phyloP scores from a whole-genome alignment of 148 eudicot species.

The Rhododendron williamsianum region DNA sequence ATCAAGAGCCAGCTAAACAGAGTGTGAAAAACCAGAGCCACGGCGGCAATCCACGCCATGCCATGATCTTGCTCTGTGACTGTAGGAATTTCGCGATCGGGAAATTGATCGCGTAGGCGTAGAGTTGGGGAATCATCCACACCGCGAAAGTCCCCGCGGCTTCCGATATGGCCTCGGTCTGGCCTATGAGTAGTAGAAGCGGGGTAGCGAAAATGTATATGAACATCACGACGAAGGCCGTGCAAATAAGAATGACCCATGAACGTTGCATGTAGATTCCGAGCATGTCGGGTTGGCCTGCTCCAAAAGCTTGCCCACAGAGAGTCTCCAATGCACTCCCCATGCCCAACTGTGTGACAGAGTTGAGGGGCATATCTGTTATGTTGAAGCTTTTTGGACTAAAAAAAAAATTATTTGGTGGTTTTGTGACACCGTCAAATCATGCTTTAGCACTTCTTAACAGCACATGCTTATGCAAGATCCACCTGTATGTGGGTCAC shows the following conservation, averaged over 20 bases:
- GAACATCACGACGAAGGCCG: conserved; percentile 16
- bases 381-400: not conserved
- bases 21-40: conserved; percentile 33
- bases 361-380: not conserved
- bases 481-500: not conserved
- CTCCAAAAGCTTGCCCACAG: conserved; percentile 63
- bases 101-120: conserved; percentile 51
- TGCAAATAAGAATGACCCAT: conserved; percentile 44
- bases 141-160: conserved; percentile 37
- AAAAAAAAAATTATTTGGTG: not conserved
- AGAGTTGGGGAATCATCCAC: conserved; percentile 64
- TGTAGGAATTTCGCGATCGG: conserved; percentile 55
- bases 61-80: conserved; percentile 61
- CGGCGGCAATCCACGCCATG: conserved; percentile 41
- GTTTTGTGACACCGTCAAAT: not conserved
- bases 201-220: conserved; percentile 37
- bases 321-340: conserved; percentile 59
- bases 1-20: conserved; percentile 57
- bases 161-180: conserved; percentile 32
- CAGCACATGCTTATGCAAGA: not conserved
- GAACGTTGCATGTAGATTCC: conserved; percentile 57
- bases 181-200: conserved; percentile 36
- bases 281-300: conserved; percentile 33
- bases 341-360: conserved; percentile 31
- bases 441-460: too few species aligned